phyloP scores from a whole-genome alignment of 768 basidiomycete genomes.

The Daedaleopsis nitida region DNA sequence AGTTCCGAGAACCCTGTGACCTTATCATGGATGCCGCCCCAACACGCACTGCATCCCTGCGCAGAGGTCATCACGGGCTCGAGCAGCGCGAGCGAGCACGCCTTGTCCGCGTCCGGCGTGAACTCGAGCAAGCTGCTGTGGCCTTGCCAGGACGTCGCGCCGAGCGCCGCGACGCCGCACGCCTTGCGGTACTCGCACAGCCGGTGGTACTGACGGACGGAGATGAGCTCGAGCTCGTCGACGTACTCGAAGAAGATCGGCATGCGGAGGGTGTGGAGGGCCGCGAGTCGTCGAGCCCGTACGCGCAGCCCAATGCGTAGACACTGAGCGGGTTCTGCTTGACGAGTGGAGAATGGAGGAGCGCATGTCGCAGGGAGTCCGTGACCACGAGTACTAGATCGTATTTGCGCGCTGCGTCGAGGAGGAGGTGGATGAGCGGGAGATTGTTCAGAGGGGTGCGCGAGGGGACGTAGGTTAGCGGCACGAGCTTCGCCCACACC shows the following conservation, averaged over 20 bases:
- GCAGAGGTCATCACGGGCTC: no score
- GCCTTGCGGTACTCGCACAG: slow-evolving; percentile 23
- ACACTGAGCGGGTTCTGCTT: background rate
- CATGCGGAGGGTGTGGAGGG: background rate
- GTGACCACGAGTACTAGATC: slow-evolving; percentile 8
- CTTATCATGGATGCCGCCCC: no score
- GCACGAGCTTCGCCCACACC: slow-evolving; percentile 18
- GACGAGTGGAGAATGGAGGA: background rate
- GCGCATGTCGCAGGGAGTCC: background rate
- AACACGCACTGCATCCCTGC: no score
- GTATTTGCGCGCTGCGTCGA: slow-evolving; percentile 24
- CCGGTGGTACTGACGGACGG: slow-evolving; percentile 8
- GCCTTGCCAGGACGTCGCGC: no score
- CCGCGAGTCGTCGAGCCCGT: slow-evolving; percentile 2
- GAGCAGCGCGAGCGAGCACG: no score
- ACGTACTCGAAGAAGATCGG: background rate
- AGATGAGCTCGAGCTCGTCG: slow-evolving; percentile 4
- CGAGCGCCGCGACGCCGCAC: slow-evolving; percentile 31
- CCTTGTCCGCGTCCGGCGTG: no score
- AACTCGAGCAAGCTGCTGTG: no score
- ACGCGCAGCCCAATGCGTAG: slow-evolving; percentile 12
- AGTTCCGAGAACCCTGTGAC: no score
- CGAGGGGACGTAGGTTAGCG: slow-evolving; percentile 21
- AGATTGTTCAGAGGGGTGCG: slow-evolving; percentile 13
- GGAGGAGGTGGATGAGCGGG: slow-evolving; percentile 12